Percentiles rank a stretch among this genome's conserved stretches.
phyloP scores from a whole-genome alignment of 2,329 filamentous ascomycete genomes.

The Botrytis medusae region DNA sequence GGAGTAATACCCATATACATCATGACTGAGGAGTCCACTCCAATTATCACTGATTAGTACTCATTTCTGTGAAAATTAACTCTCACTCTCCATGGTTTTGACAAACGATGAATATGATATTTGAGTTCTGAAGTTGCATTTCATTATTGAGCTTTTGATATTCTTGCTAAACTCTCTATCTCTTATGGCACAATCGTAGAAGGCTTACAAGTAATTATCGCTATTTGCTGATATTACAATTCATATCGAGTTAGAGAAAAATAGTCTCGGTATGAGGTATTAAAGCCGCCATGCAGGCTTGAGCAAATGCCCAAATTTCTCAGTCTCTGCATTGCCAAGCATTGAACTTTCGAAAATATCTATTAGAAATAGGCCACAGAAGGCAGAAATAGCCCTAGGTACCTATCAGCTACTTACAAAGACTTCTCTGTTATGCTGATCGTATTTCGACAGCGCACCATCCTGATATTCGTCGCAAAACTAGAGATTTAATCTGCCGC shows the following conservation, averaged over 20 bases:
- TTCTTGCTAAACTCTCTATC: background rate
- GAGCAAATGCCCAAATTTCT: no score
- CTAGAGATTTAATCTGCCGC: no score
- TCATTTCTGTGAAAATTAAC: background rate
- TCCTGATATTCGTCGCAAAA: background rate
- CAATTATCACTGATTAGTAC: background rate
- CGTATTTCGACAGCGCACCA: no score
- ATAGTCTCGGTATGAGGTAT: no score
- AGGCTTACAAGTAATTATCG: background rate
- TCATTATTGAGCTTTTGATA: background rate
- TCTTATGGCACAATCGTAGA: background rate
- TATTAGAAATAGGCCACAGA: background rate
- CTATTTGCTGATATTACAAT: no score
- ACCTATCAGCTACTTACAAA: background rate
- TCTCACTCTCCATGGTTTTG: background rate
- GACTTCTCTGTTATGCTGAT: background rate
- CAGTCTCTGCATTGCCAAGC: background rate
- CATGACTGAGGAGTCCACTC: background rate
- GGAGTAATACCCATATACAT: background rate
- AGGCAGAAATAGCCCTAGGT: background rate
- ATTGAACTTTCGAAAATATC: background rate
- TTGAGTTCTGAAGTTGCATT: background rate
- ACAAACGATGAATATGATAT: background rate
- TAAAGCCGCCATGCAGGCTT: no score
- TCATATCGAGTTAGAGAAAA: no score